A percentile compares a stretch with the other conserved stretches of the same genome.
These are phyloP conservation scores for Musa troglodytarum DNA, from an alignment of 176 grass and related monocot genomes.

Conservation along the genomic window DNA sequence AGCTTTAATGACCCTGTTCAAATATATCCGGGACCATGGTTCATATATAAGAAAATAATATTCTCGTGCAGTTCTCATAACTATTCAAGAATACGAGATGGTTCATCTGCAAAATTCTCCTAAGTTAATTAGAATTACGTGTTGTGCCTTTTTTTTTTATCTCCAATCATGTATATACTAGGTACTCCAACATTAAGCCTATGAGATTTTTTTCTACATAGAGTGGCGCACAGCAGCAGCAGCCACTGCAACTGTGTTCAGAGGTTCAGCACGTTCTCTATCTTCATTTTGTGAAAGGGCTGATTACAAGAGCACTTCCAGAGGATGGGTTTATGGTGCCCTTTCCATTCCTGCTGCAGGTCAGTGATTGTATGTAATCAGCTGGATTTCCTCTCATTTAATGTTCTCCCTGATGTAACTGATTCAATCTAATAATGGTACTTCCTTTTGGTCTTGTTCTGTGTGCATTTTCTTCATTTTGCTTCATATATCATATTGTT, in stretches of 20 bases:
- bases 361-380: constrained; percentile 13
- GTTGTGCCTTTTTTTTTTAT: no score
- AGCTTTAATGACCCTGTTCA: no score
- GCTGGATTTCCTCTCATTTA: neutral
- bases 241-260: constrained; percentile 37
- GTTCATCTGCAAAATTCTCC: neutral
- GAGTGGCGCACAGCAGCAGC: constrained; percentile 45
- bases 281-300: constrained; percentile 46
- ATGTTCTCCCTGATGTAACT: neutral
- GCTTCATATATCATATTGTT: neutral
- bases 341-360: constrained; percentile 58
- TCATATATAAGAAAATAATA: no score
- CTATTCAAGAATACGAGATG: neutral
- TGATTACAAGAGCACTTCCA: constrained; percentile 9
- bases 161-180: neutral
- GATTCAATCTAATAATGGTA: neutral
- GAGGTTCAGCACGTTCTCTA: constrained; percentile 42
- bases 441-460: neutral
- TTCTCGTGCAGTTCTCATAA: no score
- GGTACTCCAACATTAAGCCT: neutral
- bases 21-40: no score
- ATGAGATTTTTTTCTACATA: constrained; percentile 2
- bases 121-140: neutral
- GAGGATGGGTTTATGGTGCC: constrained; percentile 40
- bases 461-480: neutral